A percentile compares a stretch with the other conserved stretches of the same genome.
phyloP scores from a whole-genome alignment of 2,329 filamentous ascomycete genomes.

The Penicillium polonicum region DNA sequence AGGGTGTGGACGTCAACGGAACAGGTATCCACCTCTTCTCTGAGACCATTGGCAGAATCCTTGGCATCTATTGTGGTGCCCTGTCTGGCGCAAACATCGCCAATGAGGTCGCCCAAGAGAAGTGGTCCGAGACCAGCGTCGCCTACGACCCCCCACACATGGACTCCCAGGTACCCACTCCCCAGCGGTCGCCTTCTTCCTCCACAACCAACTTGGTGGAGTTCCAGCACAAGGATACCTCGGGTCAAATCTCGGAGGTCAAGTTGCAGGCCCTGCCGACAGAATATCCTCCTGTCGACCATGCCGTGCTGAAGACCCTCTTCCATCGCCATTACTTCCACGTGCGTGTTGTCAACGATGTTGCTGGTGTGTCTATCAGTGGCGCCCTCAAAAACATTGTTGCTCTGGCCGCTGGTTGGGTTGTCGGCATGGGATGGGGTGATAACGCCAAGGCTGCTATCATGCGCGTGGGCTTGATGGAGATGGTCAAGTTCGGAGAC shows the following conservation, averaged over 20 bases:
- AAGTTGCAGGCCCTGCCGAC: constrained; percentile 72
- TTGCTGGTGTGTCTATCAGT: constrained; percentile 93
- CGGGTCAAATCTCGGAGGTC: constrained; percentile 65
- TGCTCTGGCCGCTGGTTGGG: constrained; percentile 88
- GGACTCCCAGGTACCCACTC: constrained; percentile 75
- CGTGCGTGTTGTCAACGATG: constrained; percentile 87
- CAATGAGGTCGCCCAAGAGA: constrained; percentile 88
- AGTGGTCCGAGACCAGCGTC: constrained; percentile 95
- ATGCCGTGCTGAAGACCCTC: constrained; percentile 75
- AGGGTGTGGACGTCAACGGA: constrained; percentile 90
- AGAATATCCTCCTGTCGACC: constrained; percentile 84
- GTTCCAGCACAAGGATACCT: constrained; percentile 66
- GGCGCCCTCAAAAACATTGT: constrained; percentile 97
- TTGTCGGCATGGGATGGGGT: constrained; percentile 93
- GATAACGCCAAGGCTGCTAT: constrained; percentile 99
- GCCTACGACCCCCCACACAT: constrained; percentile 90
- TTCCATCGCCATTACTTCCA: constrained; percentile 99
- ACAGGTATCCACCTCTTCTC: constrained; percentile 86
- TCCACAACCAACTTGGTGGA: constrained; percentile 52
- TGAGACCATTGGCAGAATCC: constrained; percentile 84
- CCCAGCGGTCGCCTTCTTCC: constrained; percentile 51
- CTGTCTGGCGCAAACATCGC: constrained; percentile 96
- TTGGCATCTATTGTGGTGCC: constrained; percentile 95
- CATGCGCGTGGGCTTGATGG: constrained; percentile 91
- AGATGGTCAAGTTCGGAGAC: constrained; percentile 95